Base-by-base conservation (phyloP, 306 rosid genomes). In the Phaseolus lunatus region DNA sequence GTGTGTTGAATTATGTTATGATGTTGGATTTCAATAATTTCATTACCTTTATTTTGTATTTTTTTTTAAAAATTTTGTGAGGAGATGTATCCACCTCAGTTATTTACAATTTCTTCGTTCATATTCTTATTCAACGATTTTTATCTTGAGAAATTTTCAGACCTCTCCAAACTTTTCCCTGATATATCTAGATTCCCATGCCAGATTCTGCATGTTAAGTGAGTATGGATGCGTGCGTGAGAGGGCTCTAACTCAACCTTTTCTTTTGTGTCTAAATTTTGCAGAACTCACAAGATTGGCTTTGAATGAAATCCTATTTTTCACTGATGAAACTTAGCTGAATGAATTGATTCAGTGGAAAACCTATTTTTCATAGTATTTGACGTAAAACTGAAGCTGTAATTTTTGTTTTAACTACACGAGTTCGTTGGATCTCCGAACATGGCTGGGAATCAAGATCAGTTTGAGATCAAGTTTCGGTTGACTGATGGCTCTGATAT, bases 401-500 rank as follows among this genome's bases (percentile, higher is more conserved):
- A 85, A 72, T 79, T 80, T 67, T 76, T 74, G 23, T 50, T 56
- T 50, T 47, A 45, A 69, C 76, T 80, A 24, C 67, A 15, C 70
- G 35, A 56, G 50, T 65, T 67, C 9, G 29, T 73, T 73, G 47
- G 81, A 75, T 82, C 78, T 69, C 75, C 69, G 81, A 70, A 80
- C 80, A 94, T 94, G 98, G 92, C 93, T 50, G 97, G 84, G 83
- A 87, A 71, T 54, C 96, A 91, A 88, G 95, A 90, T 72, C 98
- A 94, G 77, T 88, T 94, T 84, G 96, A 92, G 89, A 92, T 94
- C 90, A 94, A 87, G 87, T 94, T 94, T 84, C 79, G 96, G 74
- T 82, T 94, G 85, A 94, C 80, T 3, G 98, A 94, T 87, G 97
- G 97, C 80, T 88, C 96, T 31, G 98, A 94, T 94, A 94, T 94